Percentiles rank a stretch among this genome's conserved stretches.
These are phyloP conservation scores for Hypoxylon rickii DNA, from an alignment of 495 filamentous ascomycete species.

Conservation along the genomic window DNA sequence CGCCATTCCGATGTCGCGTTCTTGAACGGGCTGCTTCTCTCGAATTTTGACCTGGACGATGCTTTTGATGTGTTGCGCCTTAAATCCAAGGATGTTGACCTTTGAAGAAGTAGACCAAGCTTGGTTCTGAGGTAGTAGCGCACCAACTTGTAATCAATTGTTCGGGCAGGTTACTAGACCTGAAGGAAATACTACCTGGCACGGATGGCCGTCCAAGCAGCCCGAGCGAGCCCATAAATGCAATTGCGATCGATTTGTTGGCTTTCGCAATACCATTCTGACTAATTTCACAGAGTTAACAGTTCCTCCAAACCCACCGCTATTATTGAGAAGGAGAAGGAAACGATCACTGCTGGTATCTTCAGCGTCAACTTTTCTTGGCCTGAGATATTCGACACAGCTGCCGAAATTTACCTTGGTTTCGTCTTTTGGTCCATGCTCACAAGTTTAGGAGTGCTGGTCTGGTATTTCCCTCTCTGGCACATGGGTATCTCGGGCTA, in stretches of 20 bases:
- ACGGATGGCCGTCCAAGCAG: constrained; percentile 3
- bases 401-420: constrained; percentile 90
- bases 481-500: constrained; percentile 99
- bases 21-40: no score
- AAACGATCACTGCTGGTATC: constrained; percentile 70
- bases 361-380: constrained; percentile 75
- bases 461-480: constrained; percentile 99
- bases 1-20: no score
- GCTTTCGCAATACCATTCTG: constrained; percentile 34
- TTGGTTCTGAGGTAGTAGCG: not conserved
- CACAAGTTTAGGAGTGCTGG: constrained; percentile 81
- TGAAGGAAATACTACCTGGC: not conserved
- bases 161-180: no score
- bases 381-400: constrained; percentile 75
- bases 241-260: not conserved
- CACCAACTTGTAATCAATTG: no score
- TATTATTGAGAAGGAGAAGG: constrained; percentile 88
- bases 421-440: constrained; percentile 96
- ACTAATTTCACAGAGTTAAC: constrained; percentile 58
- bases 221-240: constrained; percentile 42
- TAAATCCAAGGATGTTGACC: not conserved
- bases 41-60: no score
- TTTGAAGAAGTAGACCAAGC: not conserved
- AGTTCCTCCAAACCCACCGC: constrained; percentile 67
- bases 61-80: no score